A percentile compares a stretch with the other conserved stretches of the same genome.
These are phyloP conservation scores for Diaporthe sp. DNA, from an alignment of 2,329 filamentous ascomycete genomes.

Conservation along the genomic window DNA sequence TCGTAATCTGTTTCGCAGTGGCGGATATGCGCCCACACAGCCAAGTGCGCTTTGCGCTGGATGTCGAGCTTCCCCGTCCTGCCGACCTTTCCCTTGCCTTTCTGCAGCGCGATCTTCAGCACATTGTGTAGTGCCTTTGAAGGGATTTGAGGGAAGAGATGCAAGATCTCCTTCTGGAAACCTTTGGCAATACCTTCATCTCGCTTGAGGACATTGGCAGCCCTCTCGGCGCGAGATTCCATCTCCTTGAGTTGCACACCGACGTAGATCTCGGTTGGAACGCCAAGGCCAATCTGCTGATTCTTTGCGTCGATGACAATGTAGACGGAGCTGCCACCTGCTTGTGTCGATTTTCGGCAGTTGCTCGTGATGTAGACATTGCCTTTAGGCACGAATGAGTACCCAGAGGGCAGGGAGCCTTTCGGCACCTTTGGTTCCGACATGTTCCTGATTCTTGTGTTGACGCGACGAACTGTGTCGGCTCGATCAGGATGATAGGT, in stretches of 20 bases:
- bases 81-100: constrained; percentile 62
- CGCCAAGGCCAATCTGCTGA: constrained; percentile 54
- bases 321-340: constrained; percentile 51
- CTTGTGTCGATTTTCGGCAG: constrained; percentile 55
- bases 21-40: constrained; percentile 63
- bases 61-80: constrained; percentile 55
- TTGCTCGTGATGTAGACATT: constrained; percentile 57
- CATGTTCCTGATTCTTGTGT: neutral
- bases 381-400: constrained; percentile 58
- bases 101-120: constrained; percentile 58
- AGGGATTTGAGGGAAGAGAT: constrained; percentile 58
- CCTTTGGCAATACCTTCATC: constrained; percentile 51
- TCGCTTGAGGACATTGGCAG: constrained; percentile 49
- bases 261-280: constrained; percentile 51
- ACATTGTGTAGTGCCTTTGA: constrained; percentile 50
- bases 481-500: neutral
- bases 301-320: constrained; percentile 49
- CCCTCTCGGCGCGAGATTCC: constrained; percentile 50
- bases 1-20: constrained; percentile 65
- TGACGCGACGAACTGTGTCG: neutral
- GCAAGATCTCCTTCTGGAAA: constrained; percentile 53
- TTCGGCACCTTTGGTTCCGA: constrained; percentile 21
- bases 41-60: constrained; percentile 57
- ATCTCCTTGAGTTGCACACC: constrained; percentile 48
- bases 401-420: constrained; percentile 54